Evolutionary conservation across 1,139 yeast genomes (phyloP), one percentile per base, ranked within the genome.

Genomic region (Casaregolazyma lundiana): DNA sequence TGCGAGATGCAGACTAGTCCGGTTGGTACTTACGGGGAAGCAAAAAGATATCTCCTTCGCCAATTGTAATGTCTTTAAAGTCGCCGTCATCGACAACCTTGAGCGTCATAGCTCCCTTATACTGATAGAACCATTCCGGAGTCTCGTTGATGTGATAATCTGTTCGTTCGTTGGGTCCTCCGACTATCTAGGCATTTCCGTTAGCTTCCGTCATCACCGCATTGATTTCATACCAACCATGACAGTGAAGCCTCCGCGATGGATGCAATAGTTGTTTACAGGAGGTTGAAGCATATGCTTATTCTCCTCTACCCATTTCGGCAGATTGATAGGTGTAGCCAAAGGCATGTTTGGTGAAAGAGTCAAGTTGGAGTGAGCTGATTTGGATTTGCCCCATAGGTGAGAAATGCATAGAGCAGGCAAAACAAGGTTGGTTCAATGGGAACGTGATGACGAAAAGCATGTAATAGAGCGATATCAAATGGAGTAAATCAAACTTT

Each of bases 111-210:
- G 74, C 71, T 1, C 97, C 97, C 65, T 87, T 86, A 62, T 84
- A 76, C 72, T 84, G 94, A 64, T 84, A 82, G 65, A 90, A 90
- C 77, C 89, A 90, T 60, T 89, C 97, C 0, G 97, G 97, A 0
- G 97, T 90, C 58, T 87, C 95, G 61, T 90, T 90, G 46, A 90
- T 78, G 62, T 90, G 97, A 64, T 87, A 90, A 62, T 90, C 97
- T 0, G 96, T 88, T 51, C 97, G 74, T 59, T 83, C 95, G 64
- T 90, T 90, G 1, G 97, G 97, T 0, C 97, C 97, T 6, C 97
- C 97, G 2, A 90, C 95, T 43, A 80, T 73, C 69, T 66, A n/a
- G 36, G 42, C n/a, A 29, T 24, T 22, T 29, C 36, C 42, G 35
- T 26, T 38, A 20, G 16, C n/a, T 16, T 8, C 42, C 22, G 16